Base-by-base conservation (phyloP, 2,329 filamentous ascomycete genomes). In the Fusarium coffeatum region DNA sequence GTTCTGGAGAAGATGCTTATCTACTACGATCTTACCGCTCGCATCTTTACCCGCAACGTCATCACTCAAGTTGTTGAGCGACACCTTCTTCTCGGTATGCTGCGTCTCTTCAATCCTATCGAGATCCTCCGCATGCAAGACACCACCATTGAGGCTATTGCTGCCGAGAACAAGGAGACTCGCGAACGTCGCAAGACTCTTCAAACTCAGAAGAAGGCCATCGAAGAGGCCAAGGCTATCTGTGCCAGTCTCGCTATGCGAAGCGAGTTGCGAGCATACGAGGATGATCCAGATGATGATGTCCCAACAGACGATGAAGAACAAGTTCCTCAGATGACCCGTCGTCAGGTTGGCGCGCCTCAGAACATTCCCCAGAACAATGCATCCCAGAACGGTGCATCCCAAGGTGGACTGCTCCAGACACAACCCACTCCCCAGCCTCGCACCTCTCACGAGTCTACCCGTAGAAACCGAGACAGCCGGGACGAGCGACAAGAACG, bases 1-100 rank as follows among this genome's bases (percentile, higher is more conserved):
- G 84, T 86, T 0, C 71, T 86, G 27, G 85, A 86, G 74, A 86
- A 86, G 79, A 86, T 86, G 85, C 78, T 86, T 55, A 86, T 86
- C 65, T 86, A 85, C 77, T 86, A 86, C 66, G 84, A 86, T 41
- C 80, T 86, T 11, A 84, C 84, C 4, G 83, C 83, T 9, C 83
- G 85, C 72, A 84, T 83, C 50, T 86, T 86, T 62, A 85, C 84
- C 28, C 80, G 84, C 56, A 86, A 86, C 65, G 81, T 84, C 59
- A 85, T 86, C 56, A 86, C 84, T 0, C 84, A 86, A 62, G 84
- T 86, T 0, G 82, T 85, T 1, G 85, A 86, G 74, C 80, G 84
- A 1, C 84, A 86, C 58, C 76, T 86, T 5, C 78, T 86, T 13
- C 80, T 85, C 41, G 84, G 84, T 30, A 85, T 86, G 82, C 81